Evolutionary conservation across 805 yeast genomes (phyloP).

Genomic region (Saccharomycopsis vini): DNA sequence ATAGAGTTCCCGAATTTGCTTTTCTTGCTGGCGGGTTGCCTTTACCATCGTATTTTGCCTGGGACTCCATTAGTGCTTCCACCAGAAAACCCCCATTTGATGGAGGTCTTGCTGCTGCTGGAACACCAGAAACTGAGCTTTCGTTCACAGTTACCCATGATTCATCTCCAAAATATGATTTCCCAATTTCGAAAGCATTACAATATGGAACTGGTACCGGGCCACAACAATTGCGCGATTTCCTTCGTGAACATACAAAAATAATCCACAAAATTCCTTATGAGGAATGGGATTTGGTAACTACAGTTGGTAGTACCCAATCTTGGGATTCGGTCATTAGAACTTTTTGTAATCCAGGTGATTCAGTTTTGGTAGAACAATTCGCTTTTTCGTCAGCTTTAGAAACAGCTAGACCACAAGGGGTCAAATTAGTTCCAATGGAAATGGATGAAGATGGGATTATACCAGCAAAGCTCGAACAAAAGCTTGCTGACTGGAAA

Average conservation of each 20-base stretch:
- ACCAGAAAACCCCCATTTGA: conserved; percentile 53
- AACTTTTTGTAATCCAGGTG: conserved; percentile 47
- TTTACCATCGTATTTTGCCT: conserved; percentile 66
- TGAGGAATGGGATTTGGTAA: conserved; percentile 48
- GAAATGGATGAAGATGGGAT: conserved; percentile 59
- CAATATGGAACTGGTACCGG: conserved; percentile 76
- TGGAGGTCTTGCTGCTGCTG: conserved; percentile 44
- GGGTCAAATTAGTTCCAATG: conserved; percentile 48
- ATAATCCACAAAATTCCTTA: conserved; percentile 39
- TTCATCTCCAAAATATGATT: conserved; percentile 31
- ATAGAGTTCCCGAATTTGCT: conserved; percentile 44
- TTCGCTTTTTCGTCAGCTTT: conserved; percentile 58
- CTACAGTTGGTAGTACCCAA: conserved; percentile 61
- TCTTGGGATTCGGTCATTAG: conserved; percentile 58
- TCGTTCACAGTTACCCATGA: conserved; percentile 10
- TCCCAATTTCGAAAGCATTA: conserved; percentile 59
- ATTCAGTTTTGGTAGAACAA: conserved; percentile 57
- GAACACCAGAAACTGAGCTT: conserved; percentile 6
- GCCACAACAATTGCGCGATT: conserved; percentile 44
- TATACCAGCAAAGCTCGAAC: conserved; percentile 45
- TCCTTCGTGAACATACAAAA: conserved; percentile 48
- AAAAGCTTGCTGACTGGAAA: conserved; percentile 45
- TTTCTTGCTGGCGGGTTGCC: conserved; percentile 84
- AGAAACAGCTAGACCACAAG: conserved; percentile 56
- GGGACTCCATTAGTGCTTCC: conserved; percentile 51